Conservation (phyloP, 2,329 filamentous ascomycete species). For the Aaosphaeria pasadenensis region DNA sequence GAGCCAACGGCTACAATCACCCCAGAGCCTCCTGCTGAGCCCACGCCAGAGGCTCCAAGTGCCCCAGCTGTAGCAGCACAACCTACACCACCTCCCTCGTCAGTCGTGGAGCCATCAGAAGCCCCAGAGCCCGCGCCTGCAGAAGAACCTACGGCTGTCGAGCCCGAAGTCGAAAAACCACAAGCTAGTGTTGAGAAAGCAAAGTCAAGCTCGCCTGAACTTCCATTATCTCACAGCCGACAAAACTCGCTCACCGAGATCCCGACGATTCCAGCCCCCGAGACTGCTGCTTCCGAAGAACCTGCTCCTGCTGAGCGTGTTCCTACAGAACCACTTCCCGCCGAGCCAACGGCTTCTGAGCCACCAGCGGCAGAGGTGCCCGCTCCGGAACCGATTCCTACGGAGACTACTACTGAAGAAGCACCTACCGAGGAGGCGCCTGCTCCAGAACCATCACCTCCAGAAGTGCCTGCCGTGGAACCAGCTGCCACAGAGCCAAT, state of each 20-base stretch:
- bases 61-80: too few relatives aligned
- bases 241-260: constrained; percentile 32
- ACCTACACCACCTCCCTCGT: too few relatives aligned
- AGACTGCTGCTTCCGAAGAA: neutral
- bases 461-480: neutral
- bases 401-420: neutral
- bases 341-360: neutral
- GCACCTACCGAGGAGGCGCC: neutral
- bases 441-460: neutral
- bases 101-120: neutral
- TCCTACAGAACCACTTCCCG: neutral
- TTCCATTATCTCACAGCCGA: constrained; percentile 42
- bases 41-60: neutral
- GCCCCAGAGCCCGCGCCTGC: constrained; percentile 1
- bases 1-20: neutral
- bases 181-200: constrained; percentile 13
- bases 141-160: constrained; percentile 5
- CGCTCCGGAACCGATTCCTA: neutral
- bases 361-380: neutral
- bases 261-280: constrained; percentile 12
- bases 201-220: constrained; percentile 41
- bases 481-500: neutral
- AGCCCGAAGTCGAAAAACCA: constrained; percentile 1
- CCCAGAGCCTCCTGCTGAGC: neutral
- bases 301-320: too few relatives aligned